Conservation (phyloP, 2,329 filamentous ascomycete species). For the Paecilomyces sp. region DNA sequence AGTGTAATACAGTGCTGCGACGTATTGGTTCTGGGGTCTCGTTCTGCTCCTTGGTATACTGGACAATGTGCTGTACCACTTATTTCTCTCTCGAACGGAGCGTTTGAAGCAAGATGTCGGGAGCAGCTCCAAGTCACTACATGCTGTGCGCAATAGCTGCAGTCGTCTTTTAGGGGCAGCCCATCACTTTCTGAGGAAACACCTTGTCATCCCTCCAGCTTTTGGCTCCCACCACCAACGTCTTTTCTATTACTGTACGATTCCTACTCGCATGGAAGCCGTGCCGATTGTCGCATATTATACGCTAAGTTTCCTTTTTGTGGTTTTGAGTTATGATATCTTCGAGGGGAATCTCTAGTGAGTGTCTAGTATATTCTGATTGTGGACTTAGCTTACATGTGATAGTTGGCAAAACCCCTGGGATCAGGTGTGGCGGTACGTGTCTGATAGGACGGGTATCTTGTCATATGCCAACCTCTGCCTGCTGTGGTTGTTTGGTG, state of each 20-base stretch:
- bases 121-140: conserved; percentile 1
- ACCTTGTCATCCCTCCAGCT: conserved; percentile 38
- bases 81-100: conserved; percentile 9
- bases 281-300: conserved; percentile 40
- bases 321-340: conserved; percentile 37
- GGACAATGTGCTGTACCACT: conserved; percentile 18
- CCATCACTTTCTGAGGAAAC: conserved; percentile 26
- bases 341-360: conserved; percentile 44
- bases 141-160: not conserved
- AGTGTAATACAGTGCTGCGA: conserved; percentile 14
- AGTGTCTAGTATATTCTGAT: conserved; percentile 7
- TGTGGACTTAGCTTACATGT: not conserved
- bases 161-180: conserved; percentile 1
- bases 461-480: conserved; percentile 59
- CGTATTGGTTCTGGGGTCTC: conserved; percentile 35
- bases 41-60: conserved; percentile 28
- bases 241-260: conserved; percentile 36
- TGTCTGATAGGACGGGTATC: conserved; percentile 58
- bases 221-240: conserved; percentile 37
- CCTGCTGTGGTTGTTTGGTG: conserved; percentile 59
- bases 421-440: conserved; percentile 45
- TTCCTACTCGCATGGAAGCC: conserved; percentile 43
- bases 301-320: conserved; percentile 37
- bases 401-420: conserved; percentile 7
- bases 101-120: not conserved